These are phyloP conservation scores for Cucumis cinereus DNA, from an alignment of 306 rosid genomes.

Conservation along the genomic window DNA sequence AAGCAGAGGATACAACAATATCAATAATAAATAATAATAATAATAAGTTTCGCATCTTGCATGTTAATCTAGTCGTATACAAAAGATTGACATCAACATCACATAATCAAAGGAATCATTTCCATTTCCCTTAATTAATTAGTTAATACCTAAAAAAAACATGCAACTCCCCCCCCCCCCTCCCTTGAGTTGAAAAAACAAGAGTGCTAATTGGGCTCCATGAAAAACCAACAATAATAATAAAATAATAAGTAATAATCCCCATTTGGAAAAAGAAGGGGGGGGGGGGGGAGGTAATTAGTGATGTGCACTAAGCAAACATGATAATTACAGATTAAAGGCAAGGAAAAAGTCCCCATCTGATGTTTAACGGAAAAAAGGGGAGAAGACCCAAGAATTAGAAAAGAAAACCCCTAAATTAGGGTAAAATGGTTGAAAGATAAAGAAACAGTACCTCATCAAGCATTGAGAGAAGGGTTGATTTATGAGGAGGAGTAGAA, in stretches of 20 bases:
- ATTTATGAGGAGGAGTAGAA: conserved; percentile 30
- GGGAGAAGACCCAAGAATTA: not conserved
- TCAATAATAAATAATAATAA: conserved; percentile 4
- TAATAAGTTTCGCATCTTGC: not conserved
- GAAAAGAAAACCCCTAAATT: not conserved
- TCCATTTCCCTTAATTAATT: not conserved
- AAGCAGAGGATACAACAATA: conserved; percentile 11
- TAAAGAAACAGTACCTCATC: conserved; percentile 45
- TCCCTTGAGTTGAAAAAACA: not conserved
- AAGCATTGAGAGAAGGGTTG: conserved; percentile 53
- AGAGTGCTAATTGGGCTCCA: not conserved
- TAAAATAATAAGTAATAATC: not conserved
- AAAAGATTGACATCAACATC: not conserved
- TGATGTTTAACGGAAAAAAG: not conserved
- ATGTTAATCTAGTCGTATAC: not conserved
- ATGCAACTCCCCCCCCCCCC: not conserved
- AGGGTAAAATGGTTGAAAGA: not conserved
- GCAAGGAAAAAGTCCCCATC: not conserved
- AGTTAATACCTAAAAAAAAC: not conserved
- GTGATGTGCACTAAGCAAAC: not conserved
- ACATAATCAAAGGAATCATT: conserved; percentile 2
- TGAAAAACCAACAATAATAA: not conserved
- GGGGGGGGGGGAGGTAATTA: not conserved
- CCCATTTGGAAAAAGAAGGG: not conserved
- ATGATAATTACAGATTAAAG: not conserved